These are phyloP conservation scores for Rhododendron henanense DNA, from an alignment of 148 eudicot species.

Conservation along the genomic window DNA sequence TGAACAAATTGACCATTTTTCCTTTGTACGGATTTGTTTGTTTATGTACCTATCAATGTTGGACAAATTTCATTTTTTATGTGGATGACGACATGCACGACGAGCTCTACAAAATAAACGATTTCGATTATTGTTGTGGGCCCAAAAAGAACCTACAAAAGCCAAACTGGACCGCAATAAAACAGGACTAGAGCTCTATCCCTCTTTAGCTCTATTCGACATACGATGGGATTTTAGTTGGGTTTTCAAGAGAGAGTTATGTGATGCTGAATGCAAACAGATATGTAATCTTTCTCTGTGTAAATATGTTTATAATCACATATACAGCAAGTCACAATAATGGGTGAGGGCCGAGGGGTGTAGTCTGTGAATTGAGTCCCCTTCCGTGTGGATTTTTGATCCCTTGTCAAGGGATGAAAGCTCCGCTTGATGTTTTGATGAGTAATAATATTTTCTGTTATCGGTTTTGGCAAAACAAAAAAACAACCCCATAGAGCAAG, in stretches of 20 bases:
- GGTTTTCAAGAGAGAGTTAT: no score
- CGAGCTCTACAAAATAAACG: background rate
- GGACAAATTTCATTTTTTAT: no score
- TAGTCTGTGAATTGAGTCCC: no score
- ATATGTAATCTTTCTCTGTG: background rate
- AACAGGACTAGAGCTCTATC: background rate
- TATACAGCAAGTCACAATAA: no score
- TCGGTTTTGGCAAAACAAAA: no score
- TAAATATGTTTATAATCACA: no score
- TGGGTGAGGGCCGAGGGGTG: background rate
- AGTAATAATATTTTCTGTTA: no score
- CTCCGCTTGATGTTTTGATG: no score
- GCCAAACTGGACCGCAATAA: background rate
- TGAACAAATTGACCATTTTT: background rate
- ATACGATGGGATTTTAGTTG: background rate
- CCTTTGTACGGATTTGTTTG: background rate
- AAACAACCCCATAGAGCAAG: background rate
- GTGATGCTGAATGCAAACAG: background rate
- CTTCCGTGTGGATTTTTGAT: no score
- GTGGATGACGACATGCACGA: no score
- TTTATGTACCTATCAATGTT: background rate
- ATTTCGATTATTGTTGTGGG: background rate
- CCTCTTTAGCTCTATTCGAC: background rate
- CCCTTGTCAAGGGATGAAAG: no score
- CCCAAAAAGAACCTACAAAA: background rate